Base-by-base conservation (phyloP, 352 stramenopile species). In the Globisporangium cystogenes region DNA sequence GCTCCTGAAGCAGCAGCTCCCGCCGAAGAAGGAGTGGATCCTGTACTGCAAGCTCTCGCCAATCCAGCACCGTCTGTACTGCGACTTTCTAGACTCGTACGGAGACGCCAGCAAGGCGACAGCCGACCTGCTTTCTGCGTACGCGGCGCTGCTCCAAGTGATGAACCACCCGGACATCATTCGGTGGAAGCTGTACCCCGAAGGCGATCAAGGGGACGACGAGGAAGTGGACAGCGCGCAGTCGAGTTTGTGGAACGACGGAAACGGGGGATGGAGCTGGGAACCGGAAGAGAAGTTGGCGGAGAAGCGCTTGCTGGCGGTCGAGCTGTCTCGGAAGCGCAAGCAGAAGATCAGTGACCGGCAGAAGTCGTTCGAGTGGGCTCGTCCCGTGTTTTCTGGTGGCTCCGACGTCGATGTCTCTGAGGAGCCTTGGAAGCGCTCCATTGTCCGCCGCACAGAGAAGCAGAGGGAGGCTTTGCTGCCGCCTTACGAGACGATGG, bases 161-260 rank as follows among this genome's bases (percentile, higher is more conserved):
- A 91, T 96, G 73, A 96, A 96, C 51, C 86, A 96, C 49, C 86
- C 86, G 7, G 86, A 96, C 53, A 87, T 93, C 65, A 89, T 93
- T 50, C 77, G 88, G 58, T 63, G 63, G 39, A 89, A 89, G 51
- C 55, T 93, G 10, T 78, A 58, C 52, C 73, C 72, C 16, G 65
- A 64, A 4, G 58, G 58, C 29, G 29, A 72, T 21, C 53, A 70
- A 15, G 59, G 70, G 29, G 53, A 64, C 15, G 71, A 75, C 21
- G 73, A 74, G 11, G 57, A 84, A 1, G 23, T 48, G 3, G 68
- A 81, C 14, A 55, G 24, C n/a, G 56, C 47, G 15, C 58, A 69
- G 11, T 57, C 47, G 48, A 33, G 47, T 20, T 49, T 52, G 16
- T 37, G 40, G 29, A 37, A 62, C 26, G 58, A 69, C 21, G 62